A percentile compares a stretch with the other conserved stretches of the same genome.
These are phyloP conservation scores for Vitis hybrid DNA, from an alignment of 177 flowering plant genomes.

Conservation along the genomic window DNA sequence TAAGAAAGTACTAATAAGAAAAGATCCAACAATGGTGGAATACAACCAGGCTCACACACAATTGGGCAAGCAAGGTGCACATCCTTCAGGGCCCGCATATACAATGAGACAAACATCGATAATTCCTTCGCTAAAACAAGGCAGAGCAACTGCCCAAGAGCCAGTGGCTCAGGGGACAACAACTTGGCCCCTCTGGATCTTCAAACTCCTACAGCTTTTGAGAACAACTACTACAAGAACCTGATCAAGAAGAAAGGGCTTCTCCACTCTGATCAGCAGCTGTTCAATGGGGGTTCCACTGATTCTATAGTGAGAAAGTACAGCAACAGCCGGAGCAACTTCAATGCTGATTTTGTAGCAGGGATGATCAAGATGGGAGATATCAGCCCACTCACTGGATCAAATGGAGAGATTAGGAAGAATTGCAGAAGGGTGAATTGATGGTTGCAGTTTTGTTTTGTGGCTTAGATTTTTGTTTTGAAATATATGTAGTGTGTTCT, in stretches of 20 bases:
- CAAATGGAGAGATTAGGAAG: constrained; percentile 73
- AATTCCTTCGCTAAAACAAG: constrained; percentile 41
- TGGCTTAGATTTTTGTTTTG: rapidly evolving
- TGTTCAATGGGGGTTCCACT: constrained; percentile 68
- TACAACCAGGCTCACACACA: constrained; percentile 54
- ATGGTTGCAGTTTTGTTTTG: neutral
- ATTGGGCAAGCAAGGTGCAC: constrained; percentile 82
- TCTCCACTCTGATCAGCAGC: constrained; percentile 72
- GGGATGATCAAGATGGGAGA: constrained; percentile 85
- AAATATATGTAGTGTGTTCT: too few species aligned
- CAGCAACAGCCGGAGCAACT: constrained; percentile 27
- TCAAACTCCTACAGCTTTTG: constrained; percentile 52
- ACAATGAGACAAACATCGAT: constrained; percentile 69
- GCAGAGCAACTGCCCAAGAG: constrained; percentile 48
- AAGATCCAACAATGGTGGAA: neutral
- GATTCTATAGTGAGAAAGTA: constrained; percentile 55
- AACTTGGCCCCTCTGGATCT: constrained; percentile 66
- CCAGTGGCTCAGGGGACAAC: constrained; percentile 58
- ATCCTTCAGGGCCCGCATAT: constrained; percentile 51
- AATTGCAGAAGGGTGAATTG: constrained; percentile 57
- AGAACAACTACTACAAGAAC: constrained; percentile 62
- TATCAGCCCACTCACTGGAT: constrained; percentile 72
- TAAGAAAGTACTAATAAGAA: neutral
- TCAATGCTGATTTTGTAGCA: constrained; percentile 49
- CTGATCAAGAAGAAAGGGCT: constrained; percentile 50